Evolutionary conservation across 371 early-diverging fungal species (phyloP).

Genomic region (Amoeboaphelidium protococcarum): DNA sequence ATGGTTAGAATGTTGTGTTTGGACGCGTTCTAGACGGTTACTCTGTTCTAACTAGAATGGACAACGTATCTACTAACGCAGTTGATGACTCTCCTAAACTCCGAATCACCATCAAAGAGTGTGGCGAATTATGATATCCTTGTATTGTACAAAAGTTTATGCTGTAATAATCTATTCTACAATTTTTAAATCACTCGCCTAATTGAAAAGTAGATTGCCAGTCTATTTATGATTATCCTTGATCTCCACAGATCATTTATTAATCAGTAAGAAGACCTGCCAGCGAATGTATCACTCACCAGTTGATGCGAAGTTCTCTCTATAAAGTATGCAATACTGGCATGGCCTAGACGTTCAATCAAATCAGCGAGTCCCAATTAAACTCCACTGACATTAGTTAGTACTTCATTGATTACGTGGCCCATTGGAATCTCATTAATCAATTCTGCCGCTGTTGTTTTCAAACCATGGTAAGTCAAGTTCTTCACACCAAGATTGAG

Average conservation of each 20-base stretch:
- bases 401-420: not conserved
- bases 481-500: not conserved
- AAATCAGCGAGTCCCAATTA: not conserved
- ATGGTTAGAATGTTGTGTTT: conserved; percentile 76
- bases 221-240: too few species aligned
- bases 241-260: too few species aligned
- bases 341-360: not conserved
- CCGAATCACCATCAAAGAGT: conserved; percentile 56
- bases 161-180: too few species aligned
- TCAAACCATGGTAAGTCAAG: not conserved
- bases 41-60: conserved; percentile 63
- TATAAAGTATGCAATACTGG: not conserved
- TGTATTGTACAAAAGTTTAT: too few species aligned
- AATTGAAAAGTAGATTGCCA: too few species aligned
- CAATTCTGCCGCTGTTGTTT: not conserved
- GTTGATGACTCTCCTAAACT: conserved; percentile 33
- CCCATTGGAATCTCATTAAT: not conserved
- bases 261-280: too few species aligned
- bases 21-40: conserved; percentile 68
- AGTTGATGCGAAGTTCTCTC: not conserved
- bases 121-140: conserved; percentile 19
- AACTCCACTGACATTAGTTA: not conserved
- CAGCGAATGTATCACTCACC: not conserved
- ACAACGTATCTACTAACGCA: conserved; percentile 63
- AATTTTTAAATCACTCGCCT: too few species aligned